A percentile compares a stretch with the other conserved stretches of the same genome.
Evolutionary conservation across 2,329 filamentous ascomycete genomes (phyloP).

Genomic region (Fusarium redolens): DNA sequence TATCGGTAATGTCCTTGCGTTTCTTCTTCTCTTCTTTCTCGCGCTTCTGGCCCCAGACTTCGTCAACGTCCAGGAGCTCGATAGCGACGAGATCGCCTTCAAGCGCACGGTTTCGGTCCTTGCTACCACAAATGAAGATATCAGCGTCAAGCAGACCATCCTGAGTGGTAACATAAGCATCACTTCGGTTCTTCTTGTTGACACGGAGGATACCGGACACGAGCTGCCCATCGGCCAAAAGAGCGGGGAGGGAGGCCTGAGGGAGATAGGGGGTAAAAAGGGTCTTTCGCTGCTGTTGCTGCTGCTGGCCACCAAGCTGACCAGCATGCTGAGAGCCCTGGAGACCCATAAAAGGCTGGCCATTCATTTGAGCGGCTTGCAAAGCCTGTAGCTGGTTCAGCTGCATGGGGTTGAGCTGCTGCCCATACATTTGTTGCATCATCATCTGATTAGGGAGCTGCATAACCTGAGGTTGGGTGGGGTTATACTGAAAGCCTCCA

Average conservation of each 20-base stretch:
- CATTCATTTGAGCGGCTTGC: conserved; percentile 86
- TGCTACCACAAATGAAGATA: conserved; percentile 99
- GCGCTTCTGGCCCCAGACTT: conserved; percentile 98
- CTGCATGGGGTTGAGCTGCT: conserved; percentile 89
- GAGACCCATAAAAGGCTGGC: conserved; percentile 77
- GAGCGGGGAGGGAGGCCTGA: conserved; percentile 90
- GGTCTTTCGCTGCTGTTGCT: conserved; percentile 94
- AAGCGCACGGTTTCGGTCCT: conserved; percentile 95
- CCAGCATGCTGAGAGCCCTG: conserved; percentile 79
- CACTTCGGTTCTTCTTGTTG: conserved; percentile 99
- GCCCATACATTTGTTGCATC: conserved; percentile 86
- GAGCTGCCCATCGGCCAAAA: conserved; percentile 91
- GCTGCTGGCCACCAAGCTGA: conserved; percentile 72
- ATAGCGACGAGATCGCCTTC: conserved; percentile 96
- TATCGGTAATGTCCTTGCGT: conserved; percentile 97
- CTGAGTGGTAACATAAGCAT: conserved; percentile 94
- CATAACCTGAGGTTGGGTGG: conserved; percentile 86
- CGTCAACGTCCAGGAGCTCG: conserved; percentile 95
- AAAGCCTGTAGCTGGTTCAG: conserved; percentile 91
- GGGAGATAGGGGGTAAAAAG: conserved; percentile 98
- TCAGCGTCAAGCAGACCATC: conserved; percentile 92
- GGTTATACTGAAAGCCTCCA: conserved; percentile 86
- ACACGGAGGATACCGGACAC: conserved; percentile 96
- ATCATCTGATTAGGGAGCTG: conserved; percentile 89
- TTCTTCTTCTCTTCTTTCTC: conserved; percentile 99